phyloP scores from a whole-genome alignment of 2,329 filamentous ascomycete genomes.

The Emergomyces pasteurianus region DNA sequence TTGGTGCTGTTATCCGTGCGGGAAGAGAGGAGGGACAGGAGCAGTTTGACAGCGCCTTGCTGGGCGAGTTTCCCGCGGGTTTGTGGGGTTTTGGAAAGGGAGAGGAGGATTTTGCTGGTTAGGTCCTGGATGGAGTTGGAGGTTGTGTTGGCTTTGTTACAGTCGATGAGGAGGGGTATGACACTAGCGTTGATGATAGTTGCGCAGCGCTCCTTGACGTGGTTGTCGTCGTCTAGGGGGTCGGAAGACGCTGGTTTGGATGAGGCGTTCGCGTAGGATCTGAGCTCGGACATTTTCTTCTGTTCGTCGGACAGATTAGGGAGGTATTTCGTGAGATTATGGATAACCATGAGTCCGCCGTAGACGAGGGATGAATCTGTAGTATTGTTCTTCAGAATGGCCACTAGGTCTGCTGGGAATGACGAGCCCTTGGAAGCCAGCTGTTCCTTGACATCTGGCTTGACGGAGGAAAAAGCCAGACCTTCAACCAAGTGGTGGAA shows the following conservation, averaged over 20 bases:
- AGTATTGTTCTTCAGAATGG: slow-evolving; percentile 33
- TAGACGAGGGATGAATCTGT: slow-evolving; percentile 64
- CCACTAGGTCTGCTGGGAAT: slow-evolving; percentile 59
- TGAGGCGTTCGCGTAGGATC: slow-evolving; percentile 81
- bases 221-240: slow-evolving; percentile 61
- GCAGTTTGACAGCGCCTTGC: slow-evolving; percentile 80
- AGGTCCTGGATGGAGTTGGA: slow-evolving; percentile 53
- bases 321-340: slow-evolving; percentile 72
- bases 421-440: slow-evolving; percentile 55
- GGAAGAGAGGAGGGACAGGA: slow-evolving; percentile 54
- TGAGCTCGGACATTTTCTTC: slow-evolving; percentile 81
- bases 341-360: slow-evolving; percentile 72
- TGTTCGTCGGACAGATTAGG: slow-evolving; percentile 76
- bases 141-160: slow-evolving; percentile 52
- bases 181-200: slow-evolving; percentile 67
- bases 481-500: slow-evolving; percentile 78
- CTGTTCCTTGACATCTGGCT: slow-evolving; percentile 72
- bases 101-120: slow-evolving; percentile 63
- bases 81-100: slow-evolving; percentile 61
- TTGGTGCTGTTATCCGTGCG: slow-evolving; percentile 26
- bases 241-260: slow-evolving; percentile 39
- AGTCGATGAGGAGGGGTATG: slow-evolving; percentile 63
- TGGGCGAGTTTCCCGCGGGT: slow-evolving; percentile 73
- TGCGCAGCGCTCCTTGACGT: slow-evolving; percentile 64
- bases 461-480: slow-evolving; percentile 80